These are phyloP conservation scores for Cladosporium sp. DNA, from an alignment of 2,329 filamentous ascomycete genomes.

Conservation along the genomic window DNA sequence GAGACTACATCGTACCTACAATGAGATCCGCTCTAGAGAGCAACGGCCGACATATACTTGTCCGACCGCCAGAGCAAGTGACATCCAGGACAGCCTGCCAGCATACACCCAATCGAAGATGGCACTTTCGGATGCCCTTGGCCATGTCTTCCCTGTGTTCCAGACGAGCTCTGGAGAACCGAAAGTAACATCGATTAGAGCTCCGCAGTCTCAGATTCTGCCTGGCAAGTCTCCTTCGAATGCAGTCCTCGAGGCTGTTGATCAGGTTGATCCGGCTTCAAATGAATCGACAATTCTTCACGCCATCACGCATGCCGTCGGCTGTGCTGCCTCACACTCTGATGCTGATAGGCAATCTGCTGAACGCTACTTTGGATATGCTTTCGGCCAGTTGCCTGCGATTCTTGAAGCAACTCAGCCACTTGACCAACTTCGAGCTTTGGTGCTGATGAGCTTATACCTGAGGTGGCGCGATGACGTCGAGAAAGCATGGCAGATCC, in stretches of 20 bases:
- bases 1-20: slow-evolving; percentile 6
- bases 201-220: background rate
- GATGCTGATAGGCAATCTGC: background rate
- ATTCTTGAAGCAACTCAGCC: background rate
- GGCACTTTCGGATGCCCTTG: background rate
- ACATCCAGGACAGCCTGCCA: background rate
- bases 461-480: slow-evolving; percentile 7
- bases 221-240: background rate
- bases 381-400: background rate
- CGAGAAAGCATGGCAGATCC: slow-evolving; percentile 12
- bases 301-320: background rate
- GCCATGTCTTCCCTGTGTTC: background rate
- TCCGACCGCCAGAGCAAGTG: background rate
- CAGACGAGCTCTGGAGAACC: background rate
- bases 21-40: slow-evolving; percentile 1
- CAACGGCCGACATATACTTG: background rate
- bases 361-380: slow-evolving; percentile 5
- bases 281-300: background rate
- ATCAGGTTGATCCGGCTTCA: background rate
- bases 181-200: background rate
- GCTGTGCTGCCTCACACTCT: background rate
- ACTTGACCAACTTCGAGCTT: background rate
- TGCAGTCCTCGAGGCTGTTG: background rate
- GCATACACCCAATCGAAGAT: background rate
- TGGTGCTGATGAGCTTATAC: slow-evolving; percentile 8